Evolutionary conservation across 345 rosid species (phyloP).

Genomic region (Syzygium aqueum): DNA sequence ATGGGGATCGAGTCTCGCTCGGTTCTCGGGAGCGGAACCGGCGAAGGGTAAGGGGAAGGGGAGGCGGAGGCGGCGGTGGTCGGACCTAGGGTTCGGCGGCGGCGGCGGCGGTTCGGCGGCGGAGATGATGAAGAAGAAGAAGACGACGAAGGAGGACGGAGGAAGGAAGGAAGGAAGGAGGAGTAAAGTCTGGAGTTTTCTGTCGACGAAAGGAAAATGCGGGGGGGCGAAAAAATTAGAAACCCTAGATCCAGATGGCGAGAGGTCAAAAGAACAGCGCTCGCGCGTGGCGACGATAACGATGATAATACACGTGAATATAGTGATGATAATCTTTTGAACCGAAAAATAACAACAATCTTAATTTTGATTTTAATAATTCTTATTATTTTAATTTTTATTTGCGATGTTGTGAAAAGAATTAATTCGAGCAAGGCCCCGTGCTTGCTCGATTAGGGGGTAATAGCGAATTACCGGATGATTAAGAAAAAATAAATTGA

Average conservation of each 20-base stretch:
- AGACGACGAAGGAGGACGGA: background rate
- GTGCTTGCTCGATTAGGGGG: background rate
- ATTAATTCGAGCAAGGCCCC: background rate
- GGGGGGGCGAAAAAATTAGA: background rate
- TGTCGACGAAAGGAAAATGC: background rate
- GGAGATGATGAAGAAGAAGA: background rate
- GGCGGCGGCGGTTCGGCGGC: background rate
- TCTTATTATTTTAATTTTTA: too few relatives aligned
- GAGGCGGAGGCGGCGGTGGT: background rate
- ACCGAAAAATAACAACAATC: too few relatives aligned
- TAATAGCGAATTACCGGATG: rapidly evolving
- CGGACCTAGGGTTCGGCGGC: background rate
- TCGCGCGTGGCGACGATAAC: background rate
- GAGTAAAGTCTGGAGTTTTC: too few relatives aligned
- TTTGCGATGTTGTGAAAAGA: background rate
- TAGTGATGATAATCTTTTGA: too few relatives aligned
- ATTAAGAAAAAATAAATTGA: background rate
- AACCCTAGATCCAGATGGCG: conserved; percentile 64
- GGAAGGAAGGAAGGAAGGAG: background rate
- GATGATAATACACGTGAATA: background rate
- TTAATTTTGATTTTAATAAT: too few relatives aligned
- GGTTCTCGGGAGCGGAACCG: background rate
- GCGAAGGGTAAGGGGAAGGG: background rate
- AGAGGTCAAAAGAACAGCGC: conserved; percentile 18
- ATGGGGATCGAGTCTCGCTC: background rate